Evolutionary conservation across 306 rosid species (phyloP), one percentile per base, ranked within the genome.

Genomic region (Citrullus mucosospermus): DNA sequence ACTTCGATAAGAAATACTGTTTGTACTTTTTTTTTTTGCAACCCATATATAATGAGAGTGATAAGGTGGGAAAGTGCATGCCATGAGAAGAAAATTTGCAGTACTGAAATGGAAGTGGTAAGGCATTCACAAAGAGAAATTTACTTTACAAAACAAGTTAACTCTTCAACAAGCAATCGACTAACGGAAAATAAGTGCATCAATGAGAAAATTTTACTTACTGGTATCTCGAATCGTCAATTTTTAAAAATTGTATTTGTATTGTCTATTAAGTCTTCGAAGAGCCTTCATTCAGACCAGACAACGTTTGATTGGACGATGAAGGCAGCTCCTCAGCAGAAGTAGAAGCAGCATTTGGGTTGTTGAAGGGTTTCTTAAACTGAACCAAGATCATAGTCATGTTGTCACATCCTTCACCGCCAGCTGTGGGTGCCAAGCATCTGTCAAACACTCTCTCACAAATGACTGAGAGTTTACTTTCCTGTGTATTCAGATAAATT

Each of bases 341-440:
- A 30, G 25, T 80, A 51, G 89, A 85, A 78, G 87, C 78, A 43
- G 54, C 75, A 77, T 44, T 56, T 36, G 82, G 67, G 78, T 39
- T 77, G 51, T 28, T 72, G 46, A 54, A 73, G 34, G 88, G 88
- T 59, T 80, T 84, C 84, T 90, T 89, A 77, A 95, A 90, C 89
- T 89, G 99, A 90, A 95, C 85, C 89, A 95, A 85, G 83, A 95
- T 91, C 99, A 95, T 92, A 78, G 97, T 95, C 99, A 91, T 95
- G 86, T 95, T 95, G 85, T 95, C 99, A 65, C 97, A 95, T 48
- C 99, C 99, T 88, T 91, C 91, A 15, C 97, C 91, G 38, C 96
- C 97, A 62, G 96, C 90, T 7, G 93, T 78, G 14, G 97, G 99
- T 54, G 99, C 99, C 91, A 95, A 87, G 85, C 99, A 91, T 85